Percentiles rank a stretch among this genome's conserved stretches.
These are phyloP conservation scores for Dacryopinax spathularia DNA, from an alignment of 768 basidiomycete genomes.

Conservation along the genomic window DNA sequence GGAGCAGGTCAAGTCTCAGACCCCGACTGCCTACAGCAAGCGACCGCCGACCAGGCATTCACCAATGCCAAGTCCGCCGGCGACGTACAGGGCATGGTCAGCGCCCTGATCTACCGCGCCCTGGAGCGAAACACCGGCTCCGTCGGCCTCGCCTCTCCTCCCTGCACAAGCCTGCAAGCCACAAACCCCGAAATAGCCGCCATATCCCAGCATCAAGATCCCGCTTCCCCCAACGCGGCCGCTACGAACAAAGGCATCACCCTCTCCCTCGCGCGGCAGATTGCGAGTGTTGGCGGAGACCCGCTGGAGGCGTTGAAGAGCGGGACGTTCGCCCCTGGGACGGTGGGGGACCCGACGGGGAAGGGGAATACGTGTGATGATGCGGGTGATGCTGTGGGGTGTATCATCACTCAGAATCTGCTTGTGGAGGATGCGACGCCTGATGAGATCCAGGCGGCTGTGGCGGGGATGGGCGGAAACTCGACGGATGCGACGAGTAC, in stretches of 20 bases:
- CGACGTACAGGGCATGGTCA: conserved; percentile 41
- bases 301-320: conserved; percentile 43
- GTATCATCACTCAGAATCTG: conserved; percentile 50
- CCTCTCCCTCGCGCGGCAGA: conserved; percentile 50
- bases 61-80: conserved; percentile 53
- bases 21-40: conserved; percentile 47
- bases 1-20: conserved; percentile 47
- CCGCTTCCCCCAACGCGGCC: conserved; percentile 43
- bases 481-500: neutral
- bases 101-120: conserved; percentile 48
- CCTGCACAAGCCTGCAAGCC: conserved; percentile 43
- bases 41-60: conserved; percentile 51
- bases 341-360: conserved; percentile 36
- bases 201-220: conserved; percentile 51
- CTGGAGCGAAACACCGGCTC: conserved; percentile 50
- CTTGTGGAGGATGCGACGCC: conserved; percentile 41
- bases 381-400: conserved; percentile 39
- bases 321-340: conserved; percentile 49
- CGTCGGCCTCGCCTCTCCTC: conserved; percentile 33
- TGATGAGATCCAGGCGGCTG: conserved; percentile 40
- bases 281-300: conserved; percentile 47
- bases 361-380: conserved; percentile 44
- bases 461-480: conserved; percentile 4
- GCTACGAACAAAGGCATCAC: conserved; percentile 48
- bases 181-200: conserved; percentile 54